Percentiles rank a stretch among this genome's conserved stretches.
Evolutionary conservation across 805 yeast genomes (phyloP).

Genomic region (Starmera amethionina): DNA sequence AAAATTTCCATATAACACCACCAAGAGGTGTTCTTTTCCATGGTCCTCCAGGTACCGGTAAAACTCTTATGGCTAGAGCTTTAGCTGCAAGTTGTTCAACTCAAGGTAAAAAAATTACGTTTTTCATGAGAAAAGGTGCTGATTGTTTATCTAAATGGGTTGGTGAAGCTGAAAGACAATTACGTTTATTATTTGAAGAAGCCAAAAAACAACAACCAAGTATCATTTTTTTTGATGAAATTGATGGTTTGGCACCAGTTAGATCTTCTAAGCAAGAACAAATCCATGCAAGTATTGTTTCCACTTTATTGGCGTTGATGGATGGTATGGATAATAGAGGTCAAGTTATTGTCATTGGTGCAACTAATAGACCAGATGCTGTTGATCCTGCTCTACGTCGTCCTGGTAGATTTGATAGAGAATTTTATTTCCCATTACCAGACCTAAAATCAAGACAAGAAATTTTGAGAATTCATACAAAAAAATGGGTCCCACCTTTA

Average conservation of each 20-base stretch:
- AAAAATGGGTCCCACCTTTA: conserved; percentile 77
- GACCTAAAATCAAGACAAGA: conserved; percentile 68
- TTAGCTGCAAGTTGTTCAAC: conserved; percentile 91
- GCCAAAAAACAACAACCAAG: conserved; percentile 94
- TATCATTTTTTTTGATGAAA: conserved; percentile 94
- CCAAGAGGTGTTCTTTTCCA: conserved; percentile 96
- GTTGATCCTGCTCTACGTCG: conserved; percentile 97
- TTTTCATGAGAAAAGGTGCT: conserved; percentile 97
- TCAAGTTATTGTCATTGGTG: conserved; percentile 96
- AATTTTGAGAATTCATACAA: conserved; percentile 78
- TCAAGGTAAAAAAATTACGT: conserved; percentile 76
- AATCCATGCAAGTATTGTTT: conserved; percentile 94
- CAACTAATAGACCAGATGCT: conserved; percentile 95
- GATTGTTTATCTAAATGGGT: conserved; percentile 98
- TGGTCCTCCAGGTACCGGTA: conserved; percentile 99
- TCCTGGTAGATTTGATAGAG: conserved; percentile 96
- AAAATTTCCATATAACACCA: conserved; percentile 83
- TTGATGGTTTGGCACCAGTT: conserved; percentile 97
- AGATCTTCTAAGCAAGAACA: conserved; percentile 97
- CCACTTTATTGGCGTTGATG: conserved; percentile 91
- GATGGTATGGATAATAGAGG: conserved; percentile 99
- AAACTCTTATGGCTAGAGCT: conserved; percentile 95
- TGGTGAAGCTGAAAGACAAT: conserved; percentile 96
- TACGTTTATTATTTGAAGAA: conserved; percentile 85
- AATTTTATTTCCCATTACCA: conserved; percentile 92